Evolutionary conservation across 768 basidiomycete species (phyloP), one percentile per base, ranked within the genome.

Genomic region (Lanmaoa pseudosensibilis): DNA sequence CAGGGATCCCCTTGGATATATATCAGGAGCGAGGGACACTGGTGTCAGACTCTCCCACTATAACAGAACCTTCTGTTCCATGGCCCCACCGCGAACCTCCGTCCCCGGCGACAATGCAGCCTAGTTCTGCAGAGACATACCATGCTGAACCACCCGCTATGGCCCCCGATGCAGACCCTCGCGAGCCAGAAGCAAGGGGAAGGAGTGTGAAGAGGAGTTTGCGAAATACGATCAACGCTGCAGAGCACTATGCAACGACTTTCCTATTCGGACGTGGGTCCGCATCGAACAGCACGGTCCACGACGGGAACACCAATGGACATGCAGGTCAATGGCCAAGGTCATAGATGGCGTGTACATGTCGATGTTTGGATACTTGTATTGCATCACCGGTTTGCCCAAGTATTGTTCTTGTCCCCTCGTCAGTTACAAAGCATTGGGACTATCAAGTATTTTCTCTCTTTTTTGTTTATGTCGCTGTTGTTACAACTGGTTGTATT

Each of bases 171-270:
- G 56, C 54, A 52, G 72, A 67, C 34, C 66, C 54, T 55, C 74
- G 64, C 52, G 72, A 64, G 44, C 72, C 70, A 33, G 83, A 80
- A 56, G 75, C 69, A 39, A 74, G 83, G 55, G 84, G 83, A 27
- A 73, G 86, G 60, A 85, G 80, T 62, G 84, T 85, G 37, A 87
- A 82, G 69, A 77, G 84, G 58, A 85, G 82, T 60, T 62, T 90
- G 49, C 80, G 88, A 47, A 88, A 80, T 55, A 88, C 87, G 15
- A 69, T 90, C 44, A 83, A 78, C 53, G 84, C 82, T 36, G 88
- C 89, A 12, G 88, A 90, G 64, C 83, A 86, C 52, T 86, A 86
- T 65, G 84, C 86, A 5, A 83, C 49, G 13, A 32, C 83, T 6
- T 79, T 88, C 57, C 71, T 87, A 36, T 88, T 89, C 55, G 85